Evolutionary conservation across 2,329 filamentous ascomycete species (phyloP).

Genomic region (Scytalidium lignicola): DNA sequence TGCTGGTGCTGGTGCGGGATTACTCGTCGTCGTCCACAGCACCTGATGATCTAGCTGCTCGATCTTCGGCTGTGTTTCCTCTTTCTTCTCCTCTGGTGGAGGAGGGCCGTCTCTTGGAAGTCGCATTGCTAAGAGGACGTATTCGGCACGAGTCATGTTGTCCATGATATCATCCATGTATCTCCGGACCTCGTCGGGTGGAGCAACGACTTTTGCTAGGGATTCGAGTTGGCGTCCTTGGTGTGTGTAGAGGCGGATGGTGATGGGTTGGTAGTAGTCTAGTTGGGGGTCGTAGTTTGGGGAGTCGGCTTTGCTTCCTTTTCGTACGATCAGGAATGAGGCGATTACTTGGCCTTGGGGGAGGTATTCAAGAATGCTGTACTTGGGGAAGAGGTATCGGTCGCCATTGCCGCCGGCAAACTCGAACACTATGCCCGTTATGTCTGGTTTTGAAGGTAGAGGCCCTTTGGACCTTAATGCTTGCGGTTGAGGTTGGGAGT

Average conservation of each 20-base stretch:
- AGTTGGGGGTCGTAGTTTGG: slow-evolving; percentile 57
- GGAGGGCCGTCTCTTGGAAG: slow-evolving; percentile 43
- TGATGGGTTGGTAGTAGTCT: slow-evolving; percentile 74
- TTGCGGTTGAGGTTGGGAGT: slow-evolving; percentile 38
- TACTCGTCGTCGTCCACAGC: slow-evolving; percentile 32
- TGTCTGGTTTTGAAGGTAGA: slow-evolving; percentile 51
- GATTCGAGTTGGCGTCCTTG: slow-evolving; percentile 55
- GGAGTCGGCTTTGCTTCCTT: slow-evolving; percentile 58
- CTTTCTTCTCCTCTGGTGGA: slow-evolving; percentile 8
- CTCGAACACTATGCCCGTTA: slow-evolving; percentile 64
- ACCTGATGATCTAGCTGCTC: slow-evolving; percentile 21
- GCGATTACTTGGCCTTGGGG: slow-evolving; percentile 59
- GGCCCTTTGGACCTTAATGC: slow-evolving; percentile 57
- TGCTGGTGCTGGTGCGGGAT: slow-evolving; percentile 5
- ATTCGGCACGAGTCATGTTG: slow-evolving; percentile 63
- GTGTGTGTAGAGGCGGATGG: slow-evolving; percentile 51
- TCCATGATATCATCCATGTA: slow-evolving; percentile 70
- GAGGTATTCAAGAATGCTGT: slow-evolving; percentile 68
- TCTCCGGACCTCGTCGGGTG: slow-evolving; percentile 55
- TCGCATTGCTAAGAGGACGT: slow-evolving; percentile 62
- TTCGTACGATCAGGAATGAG: slow-evolving; percentile 73
- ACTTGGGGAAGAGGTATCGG: slow-evolving; percentile 72
- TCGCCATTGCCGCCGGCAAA: slow-evolving; percentile 65
- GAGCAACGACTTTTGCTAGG: slow-evolving; percentile 55
- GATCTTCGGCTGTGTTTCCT: slow-evolving; percentile 9